Base-by-base conservation (phyloP, 2,329 filamentous ascomycete species). In the Nothophaeocryptopus gaeumannii region DNA sequence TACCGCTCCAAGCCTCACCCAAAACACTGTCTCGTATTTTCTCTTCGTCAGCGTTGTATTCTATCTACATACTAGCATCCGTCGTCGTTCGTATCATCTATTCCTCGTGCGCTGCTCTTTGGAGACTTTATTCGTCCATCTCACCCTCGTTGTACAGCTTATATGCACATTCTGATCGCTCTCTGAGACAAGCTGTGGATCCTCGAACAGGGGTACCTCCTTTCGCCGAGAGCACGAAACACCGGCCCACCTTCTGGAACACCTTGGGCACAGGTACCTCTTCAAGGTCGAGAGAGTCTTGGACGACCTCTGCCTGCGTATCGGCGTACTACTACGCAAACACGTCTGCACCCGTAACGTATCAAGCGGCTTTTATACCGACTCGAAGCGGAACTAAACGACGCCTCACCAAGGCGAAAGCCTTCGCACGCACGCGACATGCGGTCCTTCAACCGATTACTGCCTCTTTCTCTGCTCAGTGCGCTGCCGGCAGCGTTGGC, bases 401-500 rank as follows among this genome's bases (percentile, higher is more conserved):
- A 26, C 39, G 16, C 37, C 34, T 37, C 16, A 35, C 41, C 26
- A 33, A 39, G 50, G 53, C 53, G 47, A 44, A 46, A 55, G 55
- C 47, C 50, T 53, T 34, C 41, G n/a, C 50, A 43, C 45, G 42
- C 53, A 30, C 30, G 42, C 36, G 58, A 45, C 53, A 69, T 69
- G 67, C 61, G 62, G 54, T 60, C 58, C 42, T 34, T 55, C 40
- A 56, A 55, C 39, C 47, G 43, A 42, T 41, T 59, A 33, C 56
- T 65, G 12, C 55, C 63, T 33, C 53, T 65, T 20, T 47, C 67
- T 30, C 42, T 69, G n/a, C 59, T 68, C 47, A 61, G 57, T 50
- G 47, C 63, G 47, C 65, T 71, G 60, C 68, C 69, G 56, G 63
- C 70, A 61, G 85, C 79, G 46, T 67, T 86, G 51, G 88, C 81